These are phyloP conservation scores for Prinsepia uniflora DNA, from an alignment of 306 rosid species.

Conservation along the genomic window DNA sequence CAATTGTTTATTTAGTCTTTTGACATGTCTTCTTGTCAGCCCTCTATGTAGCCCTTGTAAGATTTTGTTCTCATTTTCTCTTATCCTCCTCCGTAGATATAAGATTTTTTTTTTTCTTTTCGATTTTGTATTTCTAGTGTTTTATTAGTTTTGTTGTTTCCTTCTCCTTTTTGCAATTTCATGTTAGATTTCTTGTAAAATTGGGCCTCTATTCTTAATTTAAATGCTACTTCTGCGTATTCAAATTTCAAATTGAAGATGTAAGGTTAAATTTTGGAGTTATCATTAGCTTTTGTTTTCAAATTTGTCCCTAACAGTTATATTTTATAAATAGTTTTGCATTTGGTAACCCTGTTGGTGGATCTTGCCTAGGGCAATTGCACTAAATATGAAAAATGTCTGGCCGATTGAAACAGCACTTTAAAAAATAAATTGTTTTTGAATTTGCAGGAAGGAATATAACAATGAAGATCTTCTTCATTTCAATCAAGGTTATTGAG, in stretches of 20 bases:
- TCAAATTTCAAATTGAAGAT: background rate
- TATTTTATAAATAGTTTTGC: too few relatives aligned
- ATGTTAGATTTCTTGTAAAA: slow-evolving; percentile 4
- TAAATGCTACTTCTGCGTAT: background rate
- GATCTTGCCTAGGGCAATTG: too few relatives aligned
- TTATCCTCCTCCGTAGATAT: background rate
- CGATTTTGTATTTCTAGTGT: background rate
- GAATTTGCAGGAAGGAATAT: too few relatives aligned
- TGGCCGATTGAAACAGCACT: too few relatives aligned
- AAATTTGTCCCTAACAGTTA: background rate
- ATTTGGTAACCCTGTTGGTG: too few relatives aligned
- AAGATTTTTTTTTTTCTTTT: background rate
- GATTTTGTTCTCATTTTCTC: background rate
- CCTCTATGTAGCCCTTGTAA: background rate
- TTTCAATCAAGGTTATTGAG: too few relatives aligned
- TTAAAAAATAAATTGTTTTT: too few relatives aligned
- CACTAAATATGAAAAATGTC: too few relatives aligned
- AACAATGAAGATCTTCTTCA: too few relatives aligned
- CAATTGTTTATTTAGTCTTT: background rate
- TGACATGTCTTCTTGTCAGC: background rate
- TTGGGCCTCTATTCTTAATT: background rate
- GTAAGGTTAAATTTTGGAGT: too few relatives aligned
- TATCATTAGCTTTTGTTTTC: background rate
- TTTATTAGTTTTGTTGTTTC: background rate
- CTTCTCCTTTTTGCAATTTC: background rate